These are phyloP conservation scores for Thinopyrum elongatum DNA, from an alignment of 176 grass and related monocot species.

Conservation along the genomic window DNA sequence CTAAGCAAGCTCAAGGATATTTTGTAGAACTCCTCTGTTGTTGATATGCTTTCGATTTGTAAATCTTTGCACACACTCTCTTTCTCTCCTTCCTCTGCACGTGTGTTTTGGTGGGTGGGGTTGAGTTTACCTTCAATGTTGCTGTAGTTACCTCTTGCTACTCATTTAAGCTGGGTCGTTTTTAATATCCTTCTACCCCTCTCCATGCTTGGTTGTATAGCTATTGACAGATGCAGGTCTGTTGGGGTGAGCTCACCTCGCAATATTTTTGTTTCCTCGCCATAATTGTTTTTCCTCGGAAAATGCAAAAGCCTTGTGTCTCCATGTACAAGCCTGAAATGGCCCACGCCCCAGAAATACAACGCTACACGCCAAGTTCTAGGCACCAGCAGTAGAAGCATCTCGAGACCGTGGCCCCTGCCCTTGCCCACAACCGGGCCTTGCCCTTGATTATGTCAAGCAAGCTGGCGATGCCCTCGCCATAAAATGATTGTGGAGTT, in stretches of 20 bases:
- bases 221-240: slow-evolving; percentile 11
- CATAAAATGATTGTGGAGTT: neutral
- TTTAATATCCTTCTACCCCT: neutral
- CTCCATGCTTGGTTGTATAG: neutral
- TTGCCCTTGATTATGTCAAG: neutral
- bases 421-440: no score
- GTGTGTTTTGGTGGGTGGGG: slow-evolving; percentile 23
- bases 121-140: slow-evolving; percentile 8
- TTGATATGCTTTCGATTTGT: slow-evolving; percentile 23
- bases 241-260: neutral
- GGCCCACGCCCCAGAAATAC: neutral
- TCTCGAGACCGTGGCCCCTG: neutral
- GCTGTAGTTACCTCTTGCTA: neutral
- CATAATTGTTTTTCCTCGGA: neutral
- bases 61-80: neutral
- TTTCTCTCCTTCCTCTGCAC: neutral
- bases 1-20: slow-evolving; percentile 16
- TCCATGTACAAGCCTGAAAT: neutral
- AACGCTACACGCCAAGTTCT: neutral
- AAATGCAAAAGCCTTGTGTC: neutral
- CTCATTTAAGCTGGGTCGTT: neutral
- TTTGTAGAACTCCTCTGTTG: slow-evolving; percentile 6
- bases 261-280: neutral
- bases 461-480: neutral
- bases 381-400: neutral